Percentiles rank a stretch among this genome's conserved stretches.
Evolutionary conservation across 2,329 filamentous ascomycete genomes (phyloP).

Genomic region (Ramichloridium luteum): DNA sequence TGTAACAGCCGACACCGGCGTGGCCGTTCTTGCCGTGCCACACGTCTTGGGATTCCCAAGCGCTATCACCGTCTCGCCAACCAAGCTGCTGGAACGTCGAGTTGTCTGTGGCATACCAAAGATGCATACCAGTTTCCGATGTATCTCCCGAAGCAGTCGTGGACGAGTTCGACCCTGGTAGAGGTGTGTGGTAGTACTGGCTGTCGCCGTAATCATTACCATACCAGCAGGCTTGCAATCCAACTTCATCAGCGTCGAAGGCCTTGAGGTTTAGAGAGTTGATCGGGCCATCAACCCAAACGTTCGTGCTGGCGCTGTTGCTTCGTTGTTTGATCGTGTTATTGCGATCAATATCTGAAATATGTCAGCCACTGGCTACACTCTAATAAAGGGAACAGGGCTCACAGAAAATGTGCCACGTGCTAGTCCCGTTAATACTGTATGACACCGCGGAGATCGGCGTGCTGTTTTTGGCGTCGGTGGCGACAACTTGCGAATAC

Average conservation of each 20-base stretch:
- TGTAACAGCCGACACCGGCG: slow-evolving; percentile 34
- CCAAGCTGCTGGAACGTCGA: slow-evolving; percentile 30
- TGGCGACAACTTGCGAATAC: slow-evolving; percentile 28
- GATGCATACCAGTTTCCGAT: slow-evolving; percentile 29
- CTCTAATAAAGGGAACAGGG: too few relatives aligned
- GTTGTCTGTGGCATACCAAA: slow-evolving; percentile 32
- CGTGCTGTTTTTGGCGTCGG: slow-evolving; percentile 33
- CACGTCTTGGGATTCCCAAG: slow-evolving; percentile 26
- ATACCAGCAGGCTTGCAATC: slow-evolving; percentile 30
- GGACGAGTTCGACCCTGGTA: too few relatives aligned
- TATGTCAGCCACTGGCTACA: slow-evolving; percentile 1
- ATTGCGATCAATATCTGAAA: slow-evolving; percentile 28
- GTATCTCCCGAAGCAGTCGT: too few relatives aligned
- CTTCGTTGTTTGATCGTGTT: slow-evolving; percentile 28
- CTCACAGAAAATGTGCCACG: slow-evolving; percentile 26
- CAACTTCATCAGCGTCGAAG: slow-evolving; percentile 23
- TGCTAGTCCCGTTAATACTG: slow-evolving; percentile 23
- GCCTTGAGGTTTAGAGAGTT: slow-evolving; percentile 21
- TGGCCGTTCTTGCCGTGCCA: slow-evolving; percentile 32
- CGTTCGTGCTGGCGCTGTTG: slow-evolving; percentile 25
- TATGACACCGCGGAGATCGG: slow-evolving; percentile 34
- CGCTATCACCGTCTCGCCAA: slow-evolving; percentile 28
- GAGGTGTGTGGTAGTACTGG: slow-evolving; percentile 29
- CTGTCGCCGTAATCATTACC: slow-evolving; percentile 26
- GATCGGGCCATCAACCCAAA: slow-evolving; percentile 30